Percentiles rank a stretch among this genome's conserved stretches.
Evolutionary conservation across 768 basidiomycete species (phyloP).

Genomic region (Hypholoma fasciculare): DNA sequence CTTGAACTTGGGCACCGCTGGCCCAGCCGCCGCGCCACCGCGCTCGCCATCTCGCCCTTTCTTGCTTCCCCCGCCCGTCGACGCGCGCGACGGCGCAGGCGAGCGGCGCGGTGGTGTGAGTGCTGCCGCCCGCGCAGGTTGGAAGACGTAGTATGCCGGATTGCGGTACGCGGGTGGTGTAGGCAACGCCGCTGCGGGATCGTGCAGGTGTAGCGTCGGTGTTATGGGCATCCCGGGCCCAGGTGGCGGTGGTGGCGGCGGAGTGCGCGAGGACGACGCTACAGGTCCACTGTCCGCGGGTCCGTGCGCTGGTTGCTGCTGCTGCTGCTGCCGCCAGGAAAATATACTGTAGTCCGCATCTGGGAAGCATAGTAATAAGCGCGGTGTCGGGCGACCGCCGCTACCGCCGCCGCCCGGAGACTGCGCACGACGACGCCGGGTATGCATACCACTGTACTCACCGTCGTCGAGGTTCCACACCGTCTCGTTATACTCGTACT

Average conservation of each 20-base stretch:
- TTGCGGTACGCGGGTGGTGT: constrained; percentile 66
- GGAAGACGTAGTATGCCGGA: constrained; percentile 70
- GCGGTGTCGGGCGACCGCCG: neutral
- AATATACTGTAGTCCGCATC: constrained; percentile 92
- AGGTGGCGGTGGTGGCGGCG: constrained; percentile 5
- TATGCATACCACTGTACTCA: constrained; percentile 26
- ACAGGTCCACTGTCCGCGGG: constrained; percentile 9
- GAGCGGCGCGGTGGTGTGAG: constrained; percentile 23
- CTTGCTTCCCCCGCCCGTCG: constrained; percentile 42
- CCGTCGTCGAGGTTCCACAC: constrained; percentile 93
- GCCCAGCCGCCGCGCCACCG: constrained; percentile 31
- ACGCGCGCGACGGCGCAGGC: constrained; percentile 39
- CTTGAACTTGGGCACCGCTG: constrained; percentile 62
- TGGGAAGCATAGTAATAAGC: constrained; percentile 13
- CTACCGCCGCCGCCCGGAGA: neutral
- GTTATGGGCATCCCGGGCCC: constrained; percentile 17
- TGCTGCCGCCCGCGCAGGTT: constrained; percentile 32
- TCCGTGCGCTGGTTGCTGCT: constrained; percentile 22
- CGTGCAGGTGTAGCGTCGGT: constrained; percentile 64
- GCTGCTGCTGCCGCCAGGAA: constrained; percentile 60
- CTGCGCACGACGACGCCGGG: neutral
- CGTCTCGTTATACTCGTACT: constrained; percentile 79
- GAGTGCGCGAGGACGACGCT: constrained; percentile 25
- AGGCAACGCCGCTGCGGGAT: constrained; percentile 62
- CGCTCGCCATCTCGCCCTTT: constrained; percentile 18